These are phyloP conservation scores for Hypoxylon sp. DNA, from an alignment of 2,329 filamentous ascomycete genomes.

Conservation along the genomic window DNA sequence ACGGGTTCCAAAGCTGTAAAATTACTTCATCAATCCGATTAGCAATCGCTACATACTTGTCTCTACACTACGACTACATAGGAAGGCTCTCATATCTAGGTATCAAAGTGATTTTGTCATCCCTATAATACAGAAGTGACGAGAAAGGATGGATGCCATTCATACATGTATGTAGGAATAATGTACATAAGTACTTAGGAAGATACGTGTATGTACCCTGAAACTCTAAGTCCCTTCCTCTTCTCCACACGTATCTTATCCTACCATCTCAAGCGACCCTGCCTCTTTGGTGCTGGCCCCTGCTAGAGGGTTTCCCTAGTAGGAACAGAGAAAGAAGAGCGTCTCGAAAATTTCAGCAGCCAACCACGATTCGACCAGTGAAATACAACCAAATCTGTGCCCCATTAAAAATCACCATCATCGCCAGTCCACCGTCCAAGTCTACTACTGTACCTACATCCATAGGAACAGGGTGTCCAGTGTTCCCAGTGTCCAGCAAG, in stretches of 20 bases:
- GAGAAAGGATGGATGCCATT: not conserved
- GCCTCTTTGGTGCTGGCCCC: constrained; percentile 30
- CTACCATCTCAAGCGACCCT: constrained; percentile 28
- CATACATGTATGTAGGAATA: constrained; percentile 1
- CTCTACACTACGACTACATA: too few species aligned
- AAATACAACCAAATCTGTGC: constrained; percentile 38
- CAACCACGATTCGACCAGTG: constrained; percentile 34
- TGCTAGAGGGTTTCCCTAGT: constrained; percentile 30
- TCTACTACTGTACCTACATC: too few species aligned
- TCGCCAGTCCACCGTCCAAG: constrained; percentile 30
- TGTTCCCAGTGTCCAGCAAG: too few species aligned
- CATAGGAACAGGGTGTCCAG: constrained; percentile 15
- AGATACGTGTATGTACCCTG: constrained; percentile 8
- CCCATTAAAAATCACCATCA: constrained; percentile 36
- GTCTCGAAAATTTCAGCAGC: constrained; percentile 25
- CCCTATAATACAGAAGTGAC: not conserved
- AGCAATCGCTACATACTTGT: too few species aligned
- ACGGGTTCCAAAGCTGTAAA: not conserved
- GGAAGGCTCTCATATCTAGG: too few species aligned
- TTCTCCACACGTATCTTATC: constrained; percentile 35
- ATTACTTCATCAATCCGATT: too few species aligned
- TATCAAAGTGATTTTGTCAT: too few species aligned
- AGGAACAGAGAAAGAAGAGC: constrained; percentile 24
- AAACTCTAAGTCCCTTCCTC: constrained; percentile 26
- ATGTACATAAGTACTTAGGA: not conserved